Evolutionary conservation across 139 green algal species (phyloP).

Genomic region (Chlamydomonas sp.): DNA sequence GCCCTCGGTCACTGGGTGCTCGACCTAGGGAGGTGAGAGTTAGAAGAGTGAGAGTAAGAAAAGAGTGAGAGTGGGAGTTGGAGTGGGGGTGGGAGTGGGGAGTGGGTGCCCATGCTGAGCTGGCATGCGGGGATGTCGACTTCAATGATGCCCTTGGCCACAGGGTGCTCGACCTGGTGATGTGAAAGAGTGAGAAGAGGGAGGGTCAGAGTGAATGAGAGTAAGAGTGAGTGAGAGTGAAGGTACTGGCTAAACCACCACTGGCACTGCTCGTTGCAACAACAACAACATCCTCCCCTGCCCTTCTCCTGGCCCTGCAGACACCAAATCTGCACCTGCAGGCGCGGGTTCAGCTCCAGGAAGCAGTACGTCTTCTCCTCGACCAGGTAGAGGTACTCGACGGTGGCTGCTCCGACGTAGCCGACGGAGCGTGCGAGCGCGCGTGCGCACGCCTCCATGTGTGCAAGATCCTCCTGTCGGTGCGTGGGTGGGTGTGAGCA

Average conservation of each 20-base stretch:
- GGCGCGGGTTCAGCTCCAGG: conserved; percentile 94
- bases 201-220: too few relatives aligned
- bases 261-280: background rate
- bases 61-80: too few relatives aligned
- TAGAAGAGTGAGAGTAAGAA: too few relatives aligned
- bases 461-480: conserved; percentile 40
- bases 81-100: too few relatives aligned
- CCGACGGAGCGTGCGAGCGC: conserved; percentile 78
- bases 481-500: too few relatives aligned
- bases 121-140: conserved; percentile 90
- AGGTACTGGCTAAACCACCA: background rate
- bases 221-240: background rate
- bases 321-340: conserved; percentile 74
- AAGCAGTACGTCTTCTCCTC: conserved; percentile 86
- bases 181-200: background rate
- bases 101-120: conserved; percentile 80
- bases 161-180: conserved; percentile 90
- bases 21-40: conserved; percentile 58
- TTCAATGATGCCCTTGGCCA: conserved; percentile 91
- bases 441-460: conserved; percentile 82
- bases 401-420: conserved; percentile 91
- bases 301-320: background rate
- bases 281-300: background rate
- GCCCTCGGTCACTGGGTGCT: conserved; percentile 97
- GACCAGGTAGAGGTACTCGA: conserved; percentile 92